A percentile compares a stretch with the other conserved stretches of the same genome.
These are phyloP conservation scores for Grigorovia transvaalensis DNA, from an alignment of 805 yeast species.

Conservation along the genomic window DNA sequence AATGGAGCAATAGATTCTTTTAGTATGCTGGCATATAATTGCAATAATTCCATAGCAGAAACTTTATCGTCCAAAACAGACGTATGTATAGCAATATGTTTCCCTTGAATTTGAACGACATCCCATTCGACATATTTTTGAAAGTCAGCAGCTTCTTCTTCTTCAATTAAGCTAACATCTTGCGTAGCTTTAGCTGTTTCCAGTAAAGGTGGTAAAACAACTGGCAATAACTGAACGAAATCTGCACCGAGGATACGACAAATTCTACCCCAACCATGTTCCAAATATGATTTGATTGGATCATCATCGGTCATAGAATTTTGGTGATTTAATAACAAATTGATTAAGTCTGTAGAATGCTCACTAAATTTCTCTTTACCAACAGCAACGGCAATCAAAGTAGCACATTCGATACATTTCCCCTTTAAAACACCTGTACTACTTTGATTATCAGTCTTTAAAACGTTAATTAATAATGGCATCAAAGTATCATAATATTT, in stretches of 20 bases:
- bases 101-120: slow-evolving; percentile 81
- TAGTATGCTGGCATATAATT: slow-evolving; percentile 75
- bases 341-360: slow-evolving; percentile 63
- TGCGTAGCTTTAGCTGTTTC: slow-evolving; percentile 82
- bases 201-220: slow-evolving; percentile 82
- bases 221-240: slow-evolving; percentile 72
- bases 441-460: slow-evolving; percentile 66
- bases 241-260: slow-evolving; percentile 80
- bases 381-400: slow-evolving; percentile 88
- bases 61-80: slow-evolving; percentile 91
- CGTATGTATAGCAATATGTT: slow-evolving; percentile 89
- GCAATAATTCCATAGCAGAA: slow-evolving; percentile 77
- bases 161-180: slow-evolving; percentile 78
- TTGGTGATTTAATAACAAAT: slow-evolving; percentile 65
- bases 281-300: slow-evolving; percentile 76
- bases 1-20: slow-evolving; percentile 76
- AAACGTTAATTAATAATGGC: slow-evolving; percentile 74
- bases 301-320: slow-evolving; percentile 47
- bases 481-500: slow-evolving; percentile 91
- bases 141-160: slow-evolving; percentile 76
- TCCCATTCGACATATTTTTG: slow-evolving; percentile 91
- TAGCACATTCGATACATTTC: slow-evolving; percentile 91
- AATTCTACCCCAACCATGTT: slow-evolving; percentile 93
- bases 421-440: slow-evolving; percentile 77
- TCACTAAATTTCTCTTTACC: slow-evolving; percentile 81